Percentiles rank a stretch among this genome's conserved stretches.
Conservation (phyloP, 305 asterid species). For the Salvia sclarea region DNA sequence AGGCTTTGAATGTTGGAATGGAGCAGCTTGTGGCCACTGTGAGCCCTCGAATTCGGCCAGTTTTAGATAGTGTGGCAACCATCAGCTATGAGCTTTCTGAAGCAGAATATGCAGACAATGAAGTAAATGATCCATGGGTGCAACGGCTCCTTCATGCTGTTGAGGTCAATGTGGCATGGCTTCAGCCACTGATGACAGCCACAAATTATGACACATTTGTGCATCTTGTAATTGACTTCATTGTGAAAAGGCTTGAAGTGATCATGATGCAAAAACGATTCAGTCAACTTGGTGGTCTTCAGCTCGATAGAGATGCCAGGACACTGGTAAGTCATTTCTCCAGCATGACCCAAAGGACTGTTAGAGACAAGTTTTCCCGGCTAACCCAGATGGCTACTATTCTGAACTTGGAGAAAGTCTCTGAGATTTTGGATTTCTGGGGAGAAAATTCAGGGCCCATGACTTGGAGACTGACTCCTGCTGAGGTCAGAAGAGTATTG, state of each 20-base stretch:
- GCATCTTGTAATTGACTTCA: slow-evolving; percentile 75
- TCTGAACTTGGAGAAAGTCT: slow-evolving; percentile 84
- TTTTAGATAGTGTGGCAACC: slow-evolving; percentile 75
- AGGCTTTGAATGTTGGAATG: slow-evolving; percentile 63
- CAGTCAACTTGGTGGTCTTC: slow-evolving; percentile 96
- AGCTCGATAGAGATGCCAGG: slow-evolving; percentile 87
- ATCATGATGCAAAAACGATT: slow-evolving; percentile 92
- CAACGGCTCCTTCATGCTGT: slow-evolving; percentile 89
- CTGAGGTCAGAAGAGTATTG: slow-evolving; percentile 86
- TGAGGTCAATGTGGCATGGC: slow-evolving; percentile 78
- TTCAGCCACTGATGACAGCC: slow-evolving; percentile 78
- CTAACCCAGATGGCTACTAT: slow-evolving; percentile 96
- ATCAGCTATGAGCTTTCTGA: slow-evolving; percentile 86
- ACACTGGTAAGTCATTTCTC: slow-evolving; percentile 87
- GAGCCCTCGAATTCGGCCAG: slow-evolving; percentile 80
- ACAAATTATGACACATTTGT: slow-evolving; percentile 73
- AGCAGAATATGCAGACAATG: slow-evolving; percentile 87
- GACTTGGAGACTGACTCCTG: slow-evolving; percentile 96
- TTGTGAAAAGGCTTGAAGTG: slow-evolving; percentile 88
- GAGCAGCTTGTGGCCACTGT: slow-evolving; percentile 79
- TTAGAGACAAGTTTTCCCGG: slow-evolving; percentile 85
- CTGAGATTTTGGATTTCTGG: slow-evolving; percentile 97
- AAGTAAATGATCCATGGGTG: slow-evolving; percentile 95
- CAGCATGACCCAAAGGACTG: slow-evolving; percentile 82
- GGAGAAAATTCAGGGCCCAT: slow-evolving; percentile 95